phyloP scores from a whole-genome alignment of 306 rosid genomes.

The Cucurbita argyrosperma region DNA sequence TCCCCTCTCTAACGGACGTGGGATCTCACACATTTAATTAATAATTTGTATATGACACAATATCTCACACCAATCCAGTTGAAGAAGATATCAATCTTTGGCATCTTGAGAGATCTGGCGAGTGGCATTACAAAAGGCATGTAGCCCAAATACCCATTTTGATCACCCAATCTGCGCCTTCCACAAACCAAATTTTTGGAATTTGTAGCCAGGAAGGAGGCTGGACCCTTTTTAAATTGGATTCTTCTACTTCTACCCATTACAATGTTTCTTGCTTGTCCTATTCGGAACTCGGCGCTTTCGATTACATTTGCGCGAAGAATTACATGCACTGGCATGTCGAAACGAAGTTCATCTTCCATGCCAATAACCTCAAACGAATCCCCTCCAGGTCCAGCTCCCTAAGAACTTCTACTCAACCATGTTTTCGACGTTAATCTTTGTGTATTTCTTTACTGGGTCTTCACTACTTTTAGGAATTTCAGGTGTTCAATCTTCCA shows the following conservation, averaged over 20 bases:
- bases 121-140: neutral
- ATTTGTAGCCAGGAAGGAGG: neutral
- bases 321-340: neutral
- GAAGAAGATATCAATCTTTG: no score
- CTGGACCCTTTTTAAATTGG: neutral
- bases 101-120: neutral
- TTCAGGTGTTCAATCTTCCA: slow-evolving; percentile 18
- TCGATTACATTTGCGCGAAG: neutral
- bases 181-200: neutral
- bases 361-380: neutral
- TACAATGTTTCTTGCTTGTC: neutral
- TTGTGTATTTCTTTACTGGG: neutral
- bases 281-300: neutral
- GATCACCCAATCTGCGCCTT: neutral
- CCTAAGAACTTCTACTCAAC: neutral
- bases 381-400: neutral
- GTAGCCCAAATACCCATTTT: neutral
- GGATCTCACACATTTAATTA: no score
- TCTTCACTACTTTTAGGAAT: neutral
- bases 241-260: neutral
- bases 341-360: neutral
- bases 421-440: neutral
- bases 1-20: no score
- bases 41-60: no score
- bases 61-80: no score